Evolutionary conservation across 2,329 filamentous ascomycete genomes (phyloP).

Genomic region (Clarireedia sp.): DNA sequence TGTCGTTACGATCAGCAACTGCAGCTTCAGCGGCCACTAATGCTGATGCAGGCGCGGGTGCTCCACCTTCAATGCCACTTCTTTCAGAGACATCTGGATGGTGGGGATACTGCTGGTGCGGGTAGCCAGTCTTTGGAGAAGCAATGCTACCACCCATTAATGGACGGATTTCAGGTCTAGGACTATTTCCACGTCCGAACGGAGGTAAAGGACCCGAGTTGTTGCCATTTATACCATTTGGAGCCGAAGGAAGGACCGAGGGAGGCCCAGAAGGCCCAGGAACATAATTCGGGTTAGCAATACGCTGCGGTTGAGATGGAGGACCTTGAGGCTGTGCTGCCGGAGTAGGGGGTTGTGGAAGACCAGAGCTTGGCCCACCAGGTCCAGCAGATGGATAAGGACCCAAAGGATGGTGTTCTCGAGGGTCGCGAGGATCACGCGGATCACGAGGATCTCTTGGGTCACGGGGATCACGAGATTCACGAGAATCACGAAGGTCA

Average conservation of each 20-base stretch:
- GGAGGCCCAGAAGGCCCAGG: slow-evolving; percentile 33
- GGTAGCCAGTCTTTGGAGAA: slow-evolving; percentile 85
- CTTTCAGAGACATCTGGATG: slow-evolving; percentile 49
- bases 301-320: slow-evolving; percentile 42
- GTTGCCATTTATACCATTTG: slow-evolving; percentile 28
- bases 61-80: slow-evolving; percentile 45
- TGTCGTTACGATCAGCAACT: slow-evolving; percentile 55
- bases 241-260: slow-evolving; percentile 37
- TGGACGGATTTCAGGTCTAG: slow-evolving; percentile 74
- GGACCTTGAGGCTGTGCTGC: slow-evolving; percentile 26
- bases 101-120: slow-evolving; percentile 72
- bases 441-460: slow-evolving; percentile 10
- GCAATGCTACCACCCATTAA: slow-evolving; percentile 77
- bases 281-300: slow-evolving; percentile 52
- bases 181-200: slow-evolving; percentile 68
- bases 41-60: slow-evolving; percentile 57
- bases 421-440: background rate
- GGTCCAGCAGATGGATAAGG: slow-evolving; percentile 24
- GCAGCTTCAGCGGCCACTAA: slow-evolving; percentile 61
- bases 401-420: slow-evolving; percentile 21
- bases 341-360: slow-evolving; percentile 44
- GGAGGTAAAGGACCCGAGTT: slow-evolving; percentile 46
- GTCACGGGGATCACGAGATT: background rate
- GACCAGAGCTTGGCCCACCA: slow-evolving; percentile 5
- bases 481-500: slow-evolving; percentile 32